Percentiles rank a stretch among this genome's conserved stretches.
These are phyloP conservation scores for Camptophora hylomeconis DNA, from an alignment of 2,329 filamentous ascomycete species.

Conservation along the genomic window DNA sequence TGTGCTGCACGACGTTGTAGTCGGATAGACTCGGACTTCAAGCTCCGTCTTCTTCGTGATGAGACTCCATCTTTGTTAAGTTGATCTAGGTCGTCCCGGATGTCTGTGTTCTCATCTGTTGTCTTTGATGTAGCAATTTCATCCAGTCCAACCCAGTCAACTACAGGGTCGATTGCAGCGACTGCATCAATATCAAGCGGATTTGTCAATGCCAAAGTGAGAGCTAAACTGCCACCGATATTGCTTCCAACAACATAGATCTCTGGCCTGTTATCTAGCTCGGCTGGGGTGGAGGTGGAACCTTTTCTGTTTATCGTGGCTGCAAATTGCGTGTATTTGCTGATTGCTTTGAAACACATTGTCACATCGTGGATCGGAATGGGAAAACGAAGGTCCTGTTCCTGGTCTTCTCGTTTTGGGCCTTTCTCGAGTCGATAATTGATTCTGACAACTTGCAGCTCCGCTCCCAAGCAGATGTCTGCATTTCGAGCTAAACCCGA, in stretches of 20 bases:
- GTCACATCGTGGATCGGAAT: conserved; percentile 19
- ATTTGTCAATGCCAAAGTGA: conserved; percentile 30
- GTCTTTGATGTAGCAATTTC: conserved; percentile 15
- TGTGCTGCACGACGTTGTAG: conserved; percentile 7
- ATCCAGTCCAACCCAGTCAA: conserved; percentile 24
- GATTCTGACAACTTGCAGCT: conserved; percentile 2
- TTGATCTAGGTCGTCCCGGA: conserved; percentile 5
- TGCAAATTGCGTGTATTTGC: too few relatives aligned
- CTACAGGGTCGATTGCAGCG: conserved; percentile 20
- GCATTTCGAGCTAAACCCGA: background rate
- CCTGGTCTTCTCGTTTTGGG: background rate
- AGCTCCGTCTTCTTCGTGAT: conserved; percentile 7
- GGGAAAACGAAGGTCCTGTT: conserved; percentile 11
- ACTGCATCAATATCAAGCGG: conserved; percentile 24
- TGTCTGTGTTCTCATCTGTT: background rate
- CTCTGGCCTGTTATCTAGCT: conserved; percentile 5
- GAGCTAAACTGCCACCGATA: conserved; percentile 28
- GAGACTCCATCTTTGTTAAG: conserved; percentile 11
- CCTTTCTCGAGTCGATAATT: conserved; percentile 6
- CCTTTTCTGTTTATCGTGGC: too few relatives aligned
- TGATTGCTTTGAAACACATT: background rate
- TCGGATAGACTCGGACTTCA: conserved; percentile 11
- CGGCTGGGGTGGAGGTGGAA: background rate
- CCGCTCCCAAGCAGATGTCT: conserved; percentile 1
- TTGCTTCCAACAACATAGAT: conserved; percentile 22